Base-by-base conservation (phyloP, 306 rosid species). In the Adenanthera pavonina region DNA sequence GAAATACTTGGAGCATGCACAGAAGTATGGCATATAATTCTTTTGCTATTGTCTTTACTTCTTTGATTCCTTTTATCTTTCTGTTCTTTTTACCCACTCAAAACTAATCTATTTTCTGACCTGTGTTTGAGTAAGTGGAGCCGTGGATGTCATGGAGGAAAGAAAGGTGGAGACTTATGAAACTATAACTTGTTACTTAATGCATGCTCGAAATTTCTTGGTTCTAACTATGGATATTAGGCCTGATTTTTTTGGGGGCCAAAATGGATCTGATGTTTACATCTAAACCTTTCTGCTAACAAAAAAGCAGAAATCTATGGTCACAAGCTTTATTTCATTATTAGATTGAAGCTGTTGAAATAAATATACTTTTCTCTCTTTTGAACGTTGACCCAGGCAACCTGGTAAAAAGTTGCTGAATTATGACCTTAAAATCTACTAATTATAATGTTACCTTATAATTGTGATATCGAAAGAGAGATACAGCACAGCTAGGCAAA, bases 121-220 rank as follows among this genome's bases (percentile, higher is more conserved):
- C 53, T 16, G 34, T 43, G 47, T 61, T 77, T 83, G 35, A 51
- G 69, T 54, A 77, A 70, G 73, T 82, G 78, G 49, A 25, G 30
- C 30, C 30, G 30, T 25, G 30, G 30, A 60, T 59, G 46, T 69
- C 70, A 68, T 48, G 64, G 20, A 49, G 44, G 59, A 20, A 46
- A 59, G 65, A 30, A 16, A 60, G 78, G 66, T 40, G 48, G 38
- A 9, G 56, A 54, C 6, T 52, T 4, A 52, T 53, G 72, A 40
- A 41, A 43, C 17, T 3, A 14, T 68, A 34, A 43, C 53, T 68
- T 43, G 38, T 44, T 44, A 20, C 33, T 69, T 11, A 15, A 46
- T 46, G 74, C 38, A 46, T 46, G 56, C 74, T 69, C 20, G 56
- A 12, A 20, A 14, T 3, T 69, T 19, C 56, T 11, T 43, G 56